A percentile compares a stretch with the other conserved stretches of the same genome.
Evolutionary conservation across 2,329 filamentous ascomycete species (phyloP).

Genomic region (Talaromyces verruculosus): DNA sequence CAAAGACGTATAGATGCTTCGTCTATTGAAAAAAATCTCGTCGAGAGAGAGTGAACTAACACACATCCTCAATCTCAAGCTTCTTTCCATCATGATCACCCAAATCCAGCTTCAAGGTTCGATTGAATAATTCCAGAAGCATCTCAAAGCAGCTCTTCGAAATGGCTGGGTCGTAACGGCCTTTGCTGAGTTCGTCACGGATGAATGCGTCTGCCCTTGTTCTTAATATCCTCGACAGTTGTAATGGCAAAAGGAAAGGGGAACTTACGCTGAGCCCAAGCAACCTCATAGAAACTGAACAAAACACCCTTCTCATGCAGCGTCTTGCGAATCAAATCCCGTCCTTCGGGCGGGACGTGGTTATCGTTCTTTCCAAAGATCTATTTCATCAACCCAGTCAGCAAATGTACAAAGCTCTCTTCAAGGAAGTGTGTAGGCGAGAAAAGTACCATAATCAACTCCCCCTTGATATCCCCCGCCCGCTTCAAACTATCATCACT

Average conservation of each 20-base stretch:
- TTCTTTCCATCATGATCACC: conserved; percentile 59
- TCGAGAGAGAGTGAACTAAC: conserved; percentile 44
- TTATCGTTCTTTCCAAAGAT: conserved; percentile 92
- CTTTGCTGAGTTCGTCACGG: conserved; percentile 86
- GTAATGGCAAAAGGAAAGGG: background rate
- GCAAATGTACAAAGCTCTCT: background rate
- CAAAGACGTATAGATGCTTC: background rate
- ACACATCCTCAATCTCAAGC: conserved; percentile 69
- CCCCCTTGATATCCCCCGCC: conserved; percentile 69
- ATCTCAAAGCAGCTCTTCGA: conserved; percentile 89
- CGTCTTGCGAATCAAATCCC: conserved; percentile 79
- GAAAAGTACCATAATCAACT: conserved; percentile 66
- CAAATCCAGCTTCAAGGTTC: conserved; percentile 75
- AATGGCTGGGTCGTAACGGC: conserved; percentile 86
- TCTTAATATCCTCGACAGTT: background rate
- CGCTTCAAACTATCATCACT: conserved; percentile 62
- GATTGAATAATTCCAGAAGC: conserved; percentile 78
- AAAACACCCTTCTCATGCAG: conserved; percentile 71
- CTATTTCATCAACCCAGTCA: conserved; percentile 28
- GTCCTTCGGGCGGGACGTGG: conserved; percentile 78
- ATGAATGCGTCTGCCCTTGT: conserved; percentile 74
- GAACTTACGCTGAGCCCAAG: conserved; percentile 76
- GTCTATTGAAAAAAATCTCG: background rate
- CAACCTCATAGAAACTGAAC: conserved; percentile 83
- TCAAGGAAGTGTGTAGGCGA: background rate